Evolutionary conservation across 768 basidiomycete genomes (phyloP).

Genomic region (Mycena capillaripes): DNA sequence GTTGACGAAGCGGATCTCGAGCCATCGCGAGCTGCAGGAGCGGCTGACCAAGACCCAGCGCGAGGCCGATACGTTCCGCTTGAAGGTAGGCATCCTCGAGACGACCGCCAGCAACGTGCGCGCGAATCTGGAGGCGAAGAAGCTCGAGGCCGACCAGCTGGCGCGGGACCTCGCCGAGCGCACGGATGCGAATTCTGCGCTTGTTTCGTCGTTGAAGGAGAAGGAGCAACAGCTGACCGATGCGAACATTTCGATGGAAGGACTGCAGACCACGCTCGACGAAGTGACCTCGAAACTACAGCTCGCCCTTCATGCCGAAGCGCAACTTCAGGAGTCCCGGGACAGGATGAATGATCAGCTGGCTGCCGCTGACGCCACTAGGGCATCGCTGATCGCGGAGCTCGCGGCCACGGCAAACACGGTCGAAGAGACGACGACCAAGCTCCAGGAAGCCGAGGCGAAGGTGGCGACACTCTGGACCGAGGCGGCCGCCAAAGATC

Average conservation of each 20-base stretch:
- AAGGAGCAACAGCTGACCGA: slow-evolving; percentile 35
- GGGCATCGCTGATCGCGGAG: slow-evolving; percentile 26
- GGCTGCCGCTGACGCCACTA: slow-evolving; percentile 25
- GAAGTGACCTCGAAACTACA: slow-evolving; percentile 24
- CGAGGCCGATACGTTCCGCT: slow-evolving; percentile 2
- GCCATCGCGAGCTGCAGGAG: slow-evolving; percentile 14
- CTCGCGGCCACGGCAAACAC: slow-evolving; percentile 24
- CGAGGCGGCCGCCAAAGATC: slow-evolving; percentile 17
- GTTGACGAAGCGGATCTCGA: slow-evolving; percentile 17
- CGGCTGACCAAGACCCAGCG: neutral
- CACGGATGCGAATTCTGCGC: neutral
- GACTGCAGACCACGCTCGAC: slow-evolving; percentile 22
- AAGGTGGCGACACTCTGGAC: neutral
- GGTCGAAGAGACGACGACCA: slow-evolving; percentile 27
- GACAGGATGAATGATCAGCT: slow-evolving; percentile 26
- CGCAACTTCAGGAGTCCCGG: slow-evolving; percentile 25
- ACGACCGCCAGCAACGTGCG: neutral
- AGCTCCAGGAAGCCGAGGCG: slow-evolving; percentile 11
- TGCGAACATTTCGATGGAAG: neutral
- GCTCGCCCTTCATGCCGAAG: slow-evolving; percentile 19
- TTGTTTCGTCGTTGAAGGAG: slow-evolving; percentile 20
- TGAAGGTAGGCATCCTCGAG: slow-evolving; percentile 19
- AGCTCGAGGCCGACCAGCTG: slow-evolving; percentile 5
- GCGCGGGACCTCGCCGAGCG: slow-evolving; percentile 1
- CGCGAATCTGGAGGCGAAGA: slow-evolving; percentile 12